A percentile compares a stretch with the other conserved stretches of the same genome.
phyloP scores from a whole-genome alignment of 331 rosid genomes.

The Prunus yedoensis region DNA sequence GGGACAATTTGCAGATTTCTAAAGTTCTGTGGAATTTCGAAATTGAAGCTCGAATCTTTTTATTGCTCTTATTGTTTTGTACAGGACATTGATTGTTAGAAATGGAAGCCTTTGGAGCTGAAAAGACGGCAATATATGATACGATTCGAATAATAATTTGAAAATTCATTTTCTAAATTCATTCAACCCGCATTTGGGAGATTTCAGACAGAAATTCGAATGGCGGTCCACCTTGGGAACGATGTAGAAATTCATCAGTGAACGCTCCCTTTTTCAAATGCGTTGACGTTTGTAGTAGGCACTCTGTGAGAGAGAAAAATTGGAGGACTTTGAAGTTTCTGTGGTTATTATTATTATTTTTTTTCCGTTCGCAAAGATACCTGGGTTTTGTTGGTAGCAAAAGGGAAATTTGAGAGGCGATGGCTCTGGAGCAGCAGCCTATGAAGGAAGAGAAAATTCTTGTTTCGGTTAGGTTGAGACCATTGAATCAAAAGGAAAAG shows the following conservation, averaged over 20 bases:
- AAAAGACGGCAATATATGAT: too few species aligned
- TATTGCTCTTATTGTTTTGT: too few species aligned
- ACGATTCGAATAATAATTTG: too few species aligned
- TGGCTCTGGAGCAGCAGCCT: background rate
- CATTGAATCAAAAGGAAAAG: conserved; percentile 58
- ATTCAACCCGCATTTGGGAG: background rate
- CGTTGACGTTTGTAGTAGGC: background rate
- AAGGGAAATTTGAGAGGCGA: background rate
- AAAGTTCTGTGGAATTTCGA: background rate
- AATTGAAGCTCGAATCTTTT: too few species aligned
- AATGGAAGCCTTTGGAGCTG: too few species aligned
- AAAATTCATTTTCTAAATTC: background rate
- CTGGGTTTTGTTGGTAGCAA: background rate
- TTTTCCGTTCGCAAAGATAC: background rate
- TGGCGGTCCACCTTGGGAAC: background rate
- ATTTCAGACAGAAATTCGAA: background rate
- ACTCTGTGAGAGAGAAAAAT: conserved; percentile 15
- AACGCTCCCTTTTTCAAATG: background rate
- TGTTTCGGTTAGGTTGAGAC: conserved; percentile 72
- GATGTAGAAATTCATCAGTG: background rate
- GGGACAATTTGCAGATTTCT: background rate
- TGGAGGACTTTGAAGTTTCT: background rate
- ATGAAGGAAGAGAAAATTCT: conserved; percentile 54
- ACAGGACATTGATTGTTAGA: too few species aligned
- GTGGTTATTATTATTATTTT: background rate